These are phyloP conservation scores for Chrysoporthe cubensis DNA, from an alignment of 2,329 filamentous ascomycete genomes.

Conservation along the genomic window DNA sequence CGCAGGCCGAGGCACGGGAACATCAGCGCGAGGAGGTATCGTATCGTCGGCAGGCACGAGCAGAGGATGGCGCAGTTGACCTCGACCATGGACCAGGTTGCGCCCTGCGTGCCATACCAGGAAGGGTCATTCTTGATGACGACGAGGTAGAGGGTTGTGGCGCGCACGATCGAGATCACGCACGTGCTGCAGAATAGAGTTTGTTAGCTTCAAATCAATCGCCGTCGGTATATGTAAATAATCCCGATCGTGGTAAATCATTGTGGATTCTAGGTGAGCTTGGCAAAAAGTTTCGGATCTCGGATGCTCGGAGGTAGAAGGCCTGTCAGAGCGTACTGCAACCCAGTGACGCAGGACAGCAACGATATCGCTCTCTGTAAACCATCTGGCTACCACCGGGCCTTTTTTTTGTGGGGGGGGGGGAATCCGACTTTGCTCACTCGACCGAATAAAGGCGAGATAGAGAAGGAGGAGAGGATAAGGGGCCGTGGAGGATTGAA, in stretches of 20 bases:
- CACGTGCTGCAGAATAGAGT: slow-evolving; percentile 30
- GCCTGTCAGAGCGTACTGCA: too few relatives aligned
- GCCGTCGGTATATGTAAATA: too few relatives aligned
- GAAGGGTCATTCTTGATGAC: slow-evolving; percentile 37
- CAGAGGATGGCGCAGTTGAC: slow-evolving; percentile 45
- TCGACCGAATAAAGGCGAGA: too few relatives aligned
- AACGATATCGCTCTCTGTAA: too few relatives aligned
- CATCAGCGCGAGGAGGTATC: slow-evolving; percentile 35
- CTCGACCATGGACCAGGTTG: slow-evolving; percentile 45
- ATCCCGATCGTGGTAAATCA: neutral
- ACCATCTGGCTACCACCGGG: too few relatives aligned
- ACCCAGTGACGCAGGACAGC: too few relatives aligned
- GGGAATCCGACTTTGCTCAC: too few relatives aligned
- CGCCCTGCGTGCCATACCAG: slow-evolving; percentile 39
- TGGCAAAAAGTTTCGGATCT: neutral
- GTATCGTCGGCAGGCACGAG: slow-evolving; percentile 44
- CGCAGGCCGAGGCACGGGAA: slow-evolving; percentile 29
- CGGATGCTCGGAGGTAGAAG: too few relatives aligned
- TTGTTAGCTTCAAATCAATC: neutral
- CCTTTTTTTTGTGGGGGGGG: too few relatives aligned
- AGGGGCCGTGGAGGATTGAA: neutral
- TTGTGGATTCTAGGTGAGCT: neutral
- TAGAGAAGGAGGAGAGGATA: neutral
- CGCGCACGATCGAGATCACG: slow-evolving; percentile 41
- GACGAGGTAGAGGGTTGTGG: slow-evolving; percentile 37